These are phyloP conservation scores for Scenedesmus sp. DNA, from an alignment of 163 green algal genomes.

Conservation along the genomic window DNA sequence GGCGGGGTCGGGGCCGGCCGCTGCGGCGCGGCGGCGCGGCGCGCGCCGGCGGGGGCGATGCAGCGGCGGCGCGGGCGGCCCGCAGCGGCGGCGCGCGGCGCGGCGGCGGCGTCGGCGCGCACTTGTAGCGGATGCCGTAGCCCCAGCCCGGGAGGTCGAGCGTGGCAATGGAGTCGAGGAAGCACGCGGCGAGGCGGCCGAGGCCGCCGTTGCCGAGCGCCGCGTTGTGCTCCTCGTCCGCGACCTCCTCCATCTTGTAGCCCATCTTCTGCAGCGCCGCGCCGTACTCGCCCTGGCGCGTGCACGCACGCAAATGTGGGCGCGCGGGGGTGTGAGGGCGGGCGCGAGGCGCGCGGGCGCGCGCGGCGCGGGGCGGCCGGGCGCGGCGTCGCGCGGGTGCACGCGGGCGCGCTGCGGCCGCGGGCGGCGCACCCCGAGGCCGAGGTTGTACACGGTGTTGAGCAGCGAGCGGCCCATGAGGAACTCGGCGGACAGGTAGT, in stretches of 20 bases:
- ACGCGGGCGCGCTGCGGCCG: background rate
- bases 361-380: too few relatives aligned
- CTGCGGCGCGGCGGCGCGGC: too few relatives aligned
- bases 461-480: conserved; percentile 94
- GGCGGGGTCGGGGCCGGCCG: too few relatives aligned
- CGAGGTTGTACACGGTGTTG: conserved; percentile 92
- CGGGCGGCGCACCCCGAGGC: conserved; percentile 57
- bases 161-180: conserved; percentile 96
- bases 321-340: too few relatives aligned
- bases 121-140: conserved; percentile 95
- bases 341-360: too few relatives aligned
- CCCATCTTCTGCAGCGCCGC: conserved; percentile 77
- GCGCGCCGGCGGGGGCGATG: too few relatives aligned
- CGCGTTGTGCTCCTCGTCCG: conserved; percentile 78
- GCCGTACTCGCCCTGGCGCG: too few relatives aligned
- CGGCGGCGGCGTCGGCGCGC: background rate
- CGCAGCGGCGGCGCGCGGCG: too few relatives aligned
- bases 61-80: too few relatives aligned
- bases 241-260: conserved; percentile 73
- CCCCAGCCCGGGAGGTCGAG: conserved; percentile 95
- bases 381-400: background rate
- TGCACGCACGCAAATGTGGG: too few relatives aligned
- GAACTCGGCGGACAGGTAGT: conserved; percentile 97
- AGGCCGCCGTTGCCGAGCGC: conserved; percentile 95
- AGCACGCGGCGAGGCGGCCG: conserved; percentile 94